Percentiles rank a stretch among this genome's conserved stretches.
Conservation (phyloP, 768 basidiomycete genomes). For the Tylopilus rubrobrunneus region DNA sequence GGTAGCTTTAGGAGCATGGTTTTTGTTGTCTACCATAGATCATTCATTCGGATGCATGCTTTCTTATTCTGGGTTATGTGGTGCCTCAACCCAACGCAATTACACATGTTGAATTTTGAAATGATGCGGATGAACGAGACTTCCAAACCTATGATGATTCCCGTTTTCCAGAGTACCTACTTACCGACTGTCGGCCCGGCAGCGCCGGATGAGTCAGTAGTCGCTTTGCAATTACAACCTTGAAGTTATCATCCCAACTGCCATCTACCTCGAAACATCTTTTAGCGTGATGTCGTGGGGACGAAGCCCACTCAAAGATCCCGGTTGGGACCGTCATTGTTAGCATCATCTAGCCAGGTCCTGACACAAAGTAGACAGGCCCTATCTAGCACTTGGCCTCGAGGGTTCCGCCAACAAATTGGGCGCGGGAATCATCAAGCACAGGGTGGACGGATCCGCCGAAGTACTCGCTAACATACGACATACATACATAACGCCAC, state of each 20-base stretch:
- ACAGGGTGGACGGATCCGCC: slow-evolving; percentile 67
- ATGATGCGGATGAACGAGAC: too few relatives aligned
- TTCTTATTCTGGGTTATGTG: slow-evolving; percentile 5
- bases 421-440: slow-evolving; percentile 88
- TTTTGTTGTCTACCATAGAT: slow-evolving; percentile 22
- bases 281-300: slow-evolving; percentile 17
- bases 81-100: slow-evolving; percentile 4
- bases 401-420: slow-evolving; percentile 99
- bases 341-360: slow-evolving; percentile 6
- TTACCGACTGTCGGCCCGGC: too few relatives aligned
- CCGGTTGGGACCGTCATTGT: slow-evolving; percentile 26
- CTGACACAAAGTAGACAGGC: slow-evolving; percentile 43
- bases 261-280: slow-evolving; percentile 18
- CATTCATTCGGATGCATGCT: slow-evolving; percentile 15
- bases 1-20: slow-evolving; percentile 2
- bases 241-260: background rate
- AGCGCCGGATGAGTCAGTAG: too few relatives aligned
- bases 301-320: slow-evolving; percentile 28
- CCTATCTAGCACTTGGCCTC: slow-evolving; percentile 87
- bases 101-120: slow-evolving; percentile 7
- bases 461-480: slow-evolving; percentile 87
- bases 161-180: too few relatives aligned
- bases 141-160: too few relatives aligned
- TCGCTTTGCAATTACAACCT: background rate
- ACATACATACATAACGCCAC: slow-evolving; percentile 98